Evolutionary conservation across 2,329 filamentous ascomycete genomes (phyloP), one percentile per base, ranked within the genome.

Genomic region (Penicillium rolfsii): DNA sequence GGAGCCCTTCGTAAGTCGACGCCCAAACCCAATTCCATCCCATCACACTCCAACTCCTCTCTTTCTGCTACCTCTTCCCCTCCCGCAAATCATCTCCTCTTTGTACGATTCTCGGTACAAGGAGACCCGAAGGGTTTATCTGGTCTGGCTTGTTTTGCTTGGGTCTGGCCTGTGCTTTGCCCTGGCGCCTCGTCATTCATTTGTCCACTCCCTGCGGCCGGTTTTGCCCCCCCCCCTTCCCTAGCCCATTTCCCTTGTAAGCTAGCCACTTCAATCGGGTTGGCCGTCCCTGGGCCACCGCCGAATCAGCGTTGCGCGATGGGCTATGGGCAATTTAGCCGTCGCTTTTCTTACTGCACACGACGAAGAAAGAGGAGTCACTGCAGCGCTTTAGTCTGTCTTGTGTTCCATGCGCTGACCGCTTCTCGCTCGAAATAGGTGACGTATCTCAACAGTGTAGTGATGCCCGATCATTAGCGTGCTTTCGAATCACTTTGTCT

Each of bases 1-100:
- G 84, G 86, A 87, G 64, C 88, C 88, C 45, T 96, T 94, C 80
- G 92, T 96, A 80, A 89, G 91, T 85, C 38, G 22, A 30, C 52
- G 3, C 36, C 24, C 36, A 41, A 36, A 19, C 38, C 52, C 38
- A 30, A 24, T 26, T 28, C 24, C n/a, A 52, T 36, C 8, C 22
- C 61, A 65, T 33, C 30, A 19, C 63, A n/a, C 43, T 12, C 6
- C 14, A 45, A 46, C 58, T 35, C 57, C 45, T 57, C 65, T 33
- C 30, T 33, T 2, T 59, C 54, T 64, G 64, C 35, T 16, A 22
- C 19, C 49, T n/a, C 19, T 24, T 36, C 45, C 45, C 24, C 45
- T 48, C 45, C n/a, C 45, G 16, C n/a, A 12, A 30, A 26, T 26
- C 14, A 16, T 28, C 7, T 28, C 24, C 24, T 46, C 24, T 46